A percentile compares a stretch with the other conserved stretches of the same genome.
Conservation (phyloP, 1,284 basidiomycete species). For the Mycena citricolor region DNA sequence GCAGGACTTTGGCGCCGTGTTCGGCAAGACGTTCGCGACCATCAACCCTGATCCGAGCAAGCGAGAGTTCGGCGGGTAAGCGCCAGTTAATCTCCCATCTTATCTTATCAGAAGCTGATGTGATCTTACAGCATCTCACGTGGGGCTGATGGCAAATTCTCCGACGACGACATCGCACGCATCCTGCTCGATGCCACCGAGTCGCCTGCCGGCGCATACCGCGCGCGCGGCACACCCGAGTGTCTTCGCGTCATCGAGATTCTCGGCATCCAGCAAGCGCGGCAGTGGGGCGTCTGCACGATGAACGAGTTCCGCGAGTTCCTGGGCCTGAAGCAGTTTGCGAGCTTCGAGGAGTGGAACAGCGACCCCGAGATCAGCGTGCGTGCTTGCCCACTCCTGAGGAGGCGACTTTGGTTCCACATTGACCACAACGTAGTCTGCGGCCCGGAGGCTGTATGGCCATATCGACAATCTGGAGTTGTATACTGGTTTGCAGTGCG, state of each 20-base stretch:
- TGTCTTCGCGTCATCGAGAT: constrained; percentile 48
- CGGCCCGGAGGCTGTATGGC: constrained; percentile 50
- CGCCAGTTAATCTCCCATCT: too few relatives aligned
- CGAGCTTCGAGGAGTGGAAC: constrained; percentile 59
- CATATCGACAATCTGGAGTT: constrained; percentile 55
- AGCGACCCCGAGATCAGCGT: constrained; percentile 51
- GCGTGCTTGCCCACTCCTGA: constrained; percentile 26
- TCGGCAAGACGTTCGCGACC: constrained; percentile 25
- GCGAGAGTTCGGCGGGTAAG: neutral
- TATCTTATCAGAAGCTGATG: too few relatives aligned
- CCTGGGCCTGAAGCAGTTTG: constrained; percentile 43
- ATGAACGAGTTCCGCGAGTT: constrained; percentile 63
- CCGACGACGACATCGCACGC: constrained; percentile 44
- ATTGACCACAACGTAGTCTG: constrained; percentile 25
- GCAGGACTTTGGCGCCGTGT: constrained; percentile 29
- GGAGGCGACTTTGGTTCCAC: neutral
- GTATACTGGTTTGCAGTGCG: constrained; percentile 52
- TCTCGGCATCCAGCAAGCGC: constrained; percentile 44
- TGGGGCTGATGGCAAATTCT: constrained; percentile 36
- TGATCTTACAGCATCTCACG: constrained; percentile 17
- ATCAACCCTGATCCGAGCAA: constrained; percentile 23
- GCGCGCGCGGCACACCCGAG: constrained; percentile 42
- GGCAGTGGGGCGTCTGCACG: constrained; percentile 38
- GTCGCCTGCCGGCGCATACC: constrained; percentile 44
- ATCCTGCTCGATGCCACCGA: constrained; percentile 44